phyloP scores from a whole-genome alignment of 352 stramenopile species.

The Phytopythium boreale region DNA sequence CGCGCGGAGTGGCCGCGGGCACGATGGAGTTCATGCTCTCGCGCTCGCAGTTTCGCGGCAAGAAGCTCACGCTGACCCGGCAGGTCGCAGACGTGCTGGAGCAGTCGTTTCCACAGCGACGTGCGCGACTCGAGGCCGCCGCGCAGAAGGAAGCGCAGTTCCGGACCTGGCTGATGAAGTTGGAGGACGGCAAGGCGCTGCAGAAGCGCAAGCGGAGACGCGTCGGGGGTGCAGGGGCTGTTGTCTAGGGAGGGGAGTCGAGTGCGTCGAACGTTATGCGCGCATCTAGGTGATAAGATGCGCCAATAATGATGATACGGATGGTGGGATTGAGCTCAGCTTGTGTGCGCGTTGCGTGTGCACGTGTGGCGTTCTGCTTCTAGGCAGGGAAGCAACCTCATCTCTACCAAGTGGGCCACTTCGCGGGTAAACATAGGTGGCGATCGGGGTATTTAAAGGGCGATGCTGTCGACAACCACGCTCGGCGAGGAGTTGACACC shows the following conservation, averaged over 20 bases:
- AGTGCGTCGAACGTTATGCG: too few relatives aligned
- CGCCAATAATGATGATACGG: neutral
- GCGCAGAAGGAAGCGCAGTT: slow-evolving; percentile 17
- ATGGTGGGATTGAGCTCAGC: neutral
- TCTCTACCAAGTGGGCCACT: too few relatives aligned
- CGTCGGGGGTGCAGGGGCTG: neutral
- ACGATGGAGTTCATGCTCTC: slow-evolving; percentile 38
- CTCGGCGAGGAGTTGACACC: neutral
- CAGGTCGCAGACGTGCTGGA: slow-evolving; percentile 47
- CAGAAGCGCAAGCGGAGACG: slow-evolving; percentile 40
- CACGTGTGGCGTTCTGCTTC: neutral
- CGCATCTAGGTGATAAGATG: neutral
- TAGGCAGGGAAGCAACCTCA: too few relatives aligned
- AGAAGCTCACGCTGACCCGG: slow-evolving; percentile 45
- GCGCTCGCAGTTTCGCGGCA: slow-evolving; percentile 33
- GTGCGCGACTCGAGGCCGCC: slow-evolving; percentile 20
- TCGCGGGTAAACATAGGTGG: too few relatives aligned
- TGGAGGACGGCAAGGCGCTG: slow-evolving; percentile 19
- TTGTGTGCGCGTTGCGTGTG: neutral
- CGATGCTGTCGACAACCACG: neutral
- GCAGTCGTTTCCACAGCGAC: slow-evolving; percentile 43
- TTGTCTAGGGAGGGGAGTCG: neutral
- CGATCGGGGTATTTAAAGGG: neutral
- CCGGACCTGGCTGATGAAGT: slow-evolving; percentile 9
- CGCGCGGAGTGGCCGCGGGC: slow-evolving; percentile 57